A percentile compares a stretch with the other conserved stretches of the same genome.
phyloP scores from a whole-genome alignment of 352 stramenopile species.

The Pythium dissotocum region DNA sequence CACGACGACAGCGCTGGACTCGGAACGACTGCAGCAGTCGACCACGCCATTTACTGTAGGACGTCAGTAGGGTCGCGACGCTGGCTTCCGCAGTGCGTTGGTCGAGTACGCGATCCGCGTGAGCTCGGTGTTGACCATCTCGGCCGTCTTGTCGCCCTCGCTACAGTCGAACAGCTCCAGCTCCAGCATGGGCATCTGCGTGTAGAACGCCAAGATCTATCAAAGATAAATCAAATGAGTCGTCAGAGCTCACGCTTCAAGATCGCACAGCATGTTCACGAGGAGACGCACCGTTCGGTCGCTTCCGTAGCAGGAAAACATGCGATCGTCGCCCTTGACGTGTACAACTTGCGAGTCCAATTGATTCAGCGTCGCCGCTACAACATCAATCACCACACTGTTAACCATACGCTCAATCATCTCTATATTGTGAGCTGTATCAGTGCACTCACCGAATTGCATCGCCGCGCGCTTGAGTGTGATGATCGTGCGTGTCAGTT shows the following conservation, averaged over 20 bases:
- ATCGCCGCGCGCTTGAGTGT: slow-evolving; percentile 76
- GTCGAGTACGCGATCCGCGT: slow-evolving; percentile 63
- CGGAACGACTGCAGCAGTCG: neutral
- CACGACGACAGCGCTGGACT: slow-evolving; percentile 1
- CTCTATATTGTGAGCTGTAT: slow-evolving; percentile 1
- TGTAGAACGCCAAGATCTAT: slow-evolving; percentile 89
- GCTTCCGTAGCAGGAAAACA: slow-evolving; percentile 85
- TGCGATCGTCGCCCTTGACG: slow-evolving; percentile 76
- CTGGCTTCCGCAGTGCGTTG: slow-evolving; percentile 10
- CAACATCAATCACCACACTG: neutral
- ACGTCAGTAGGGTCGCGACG: slow-evolving; percentile 30
- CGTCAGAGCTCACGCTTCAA: neutral
- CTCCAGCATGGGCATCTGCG: slow-evolving; percentile 71
- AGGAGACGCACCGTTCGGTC: slow-evolving; percentile 55
- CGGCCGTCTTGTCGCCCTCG: slow-evolving; percentile 74
- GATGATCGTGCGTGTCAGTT: slow-evolving; percentile 77
- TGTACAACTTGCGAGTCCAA: slow-evolving; percentile 83
- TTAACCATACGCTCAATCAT: neutral
- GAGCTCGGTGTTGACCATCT: slow-evolving; percentile 71
- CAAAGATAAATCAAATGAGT: neutral
- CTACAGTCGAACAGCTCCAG: slow-evolving; percentile 81
- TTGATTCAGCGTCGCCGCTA: slow-evolving; percentile 80
- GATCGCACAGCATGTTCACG: neutral
- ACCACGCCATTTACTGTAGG: neutral
- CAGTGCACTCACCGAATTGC: slow-evolving; percentile 63